Percentiles rank a stretch among this genome's conserved stretches.
Conservation (phyloP, 1,284 basidiomycete genomes). For the Cryptococcus deneoformans region DNA sequence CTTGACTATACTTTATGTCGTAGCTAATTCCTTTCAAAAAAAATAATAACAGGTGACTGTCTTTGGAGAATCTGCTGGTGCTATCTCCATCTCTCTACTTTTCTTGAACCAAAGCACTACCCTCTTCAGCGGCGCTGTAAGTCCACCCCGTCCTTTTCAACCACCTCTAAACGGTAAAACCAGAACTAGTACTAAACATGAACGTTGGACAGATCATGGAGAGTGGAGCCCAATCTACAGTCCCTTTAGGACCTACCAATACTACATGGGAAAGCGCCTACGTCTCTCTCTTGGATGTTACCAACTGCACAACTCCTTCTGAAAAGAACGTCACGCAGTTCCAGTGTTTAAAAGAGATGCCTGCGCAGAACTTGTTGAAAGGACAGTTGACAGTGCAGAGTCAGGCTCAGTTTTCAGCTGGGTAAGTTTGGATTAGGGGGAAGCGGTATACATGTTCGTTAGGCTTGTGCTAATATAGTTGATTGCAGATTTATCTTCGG, state of each 20-base stretch:
- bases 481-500: not conserved
- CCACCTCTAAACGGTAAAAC: not conserved
- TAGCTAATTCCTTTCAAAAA: not conserved
- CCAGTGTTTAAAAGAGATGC: slow-evolving; percentile 36
- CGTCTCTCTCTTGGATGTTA: slow-evolving; percentile 22
- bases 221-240: slow-evolving; percentile 41
- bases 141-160: not conserved
- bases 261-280: slow-evolving; percentile 35
- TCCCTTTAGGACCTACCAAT: slow-evolving; percentile 26
- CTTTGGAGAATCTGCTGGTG: slow-evolving; percentile 49
- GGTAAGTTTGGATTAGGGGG: slow-evolving; percentile 9
- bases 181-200: not conserved
- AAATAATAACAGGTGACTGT: slow-evolving; percentile 32
- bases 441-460: not conserved
- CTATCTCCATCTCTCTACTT: slow-evolving; percentile 38
- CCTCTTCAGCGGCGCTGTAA: slow-evolving; percentile 42
- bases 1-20: not conserved
- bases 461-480: not conserved
- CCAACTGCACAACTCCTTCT: slow-evolving; percentile 8
- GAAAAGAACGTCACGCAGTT: slow-evolving; percentile 8
- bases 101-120: slow-evolving; percentile 30
- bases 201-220: slow-evolving; percentile 42
- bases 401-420: slow-evolving; percentile 5
- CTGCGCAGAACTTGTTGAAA: slow-evolving; percentile 26
- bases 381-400: slow-evolving; percentile 23